Percentiles rank a stretch among this genome's conserved stretches.
Evolutionary conservation across 1,284 basidiomycete genomes (phyloP).

Genomic region (Cerioporus squamosus): DNA sequence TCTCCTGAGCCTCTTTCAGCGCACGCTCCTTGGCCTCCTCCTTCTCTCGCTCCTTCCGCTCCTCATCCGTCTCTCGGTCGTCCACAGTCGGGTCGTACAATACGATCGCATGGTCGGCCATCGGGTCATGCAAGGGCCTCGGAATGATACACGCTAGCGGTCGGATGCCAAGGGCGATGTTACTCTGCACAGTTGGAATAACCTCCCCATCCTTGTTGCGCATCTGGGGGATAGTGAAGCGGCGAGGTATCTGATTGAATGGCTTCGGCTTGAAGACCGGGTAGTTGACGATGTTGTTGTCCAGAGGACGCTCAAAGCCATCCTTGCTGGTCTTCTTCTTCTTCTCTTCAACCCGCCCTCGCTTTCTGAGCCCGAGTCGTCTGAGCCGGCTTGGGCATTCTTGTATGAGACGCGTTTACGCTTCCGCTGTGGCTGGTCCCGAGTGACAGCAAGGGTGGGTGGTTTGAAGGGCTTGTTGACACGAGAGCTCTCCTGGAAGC

Average conservation of each 20-base stretch:
- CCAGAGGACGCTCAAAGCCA: conserved; percentile 45
- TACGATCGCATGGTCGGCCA: conserved; percentile 98
- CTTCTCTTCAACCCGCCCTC: conserved; percentile 55
- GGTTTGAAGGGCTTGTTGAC: conserved; percentile 83
- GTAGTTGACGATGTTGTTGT: conserved; percentile 68
- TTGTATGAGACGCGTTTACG: conserved; percentile 86
- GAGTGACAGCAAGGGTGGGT: conserved; percentile 59
- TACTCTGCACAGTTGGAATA: conserved; percentile 67
- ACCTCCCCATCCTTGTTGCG: conserved; percentile 77
- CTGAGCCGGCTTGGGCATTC: conserved; percentile 57
- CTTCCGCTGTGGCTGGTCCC: conserved; percentile 74
- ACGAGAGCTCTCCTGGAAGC: conserved; percentile 70
- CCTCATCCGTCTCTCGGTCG: conserved; percentile 86
- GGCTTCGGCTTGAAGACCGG: conserved; percentile 88
- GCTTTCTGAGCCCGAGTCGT: conserved; percentile 43
- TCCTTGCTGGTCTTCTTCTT: conserved; percentile 58
- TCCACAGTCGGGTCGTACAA: conserved; percentile 97
- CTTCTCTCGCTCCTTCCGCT: conserved; percentile 70
- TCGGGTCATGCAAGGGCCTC: conserved; percentile 93
- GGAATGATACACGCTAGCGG: conserved; percentile 86
- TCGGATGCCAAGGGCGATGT: conserved; percentile 86
- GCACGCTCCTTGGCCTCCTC: conserved; percentile 70
- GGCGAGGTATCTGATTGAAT: conserved; percentile 64
- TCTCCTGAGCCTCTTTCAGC: conserved; percentile 67
- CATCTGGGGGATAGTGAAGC: conserved; percentile 92